These are phyloP conservation scores for Pascua sp. DNA, from an alignment of 1,284 basidiomycete species.

Conservation along the genomic window DNA sequence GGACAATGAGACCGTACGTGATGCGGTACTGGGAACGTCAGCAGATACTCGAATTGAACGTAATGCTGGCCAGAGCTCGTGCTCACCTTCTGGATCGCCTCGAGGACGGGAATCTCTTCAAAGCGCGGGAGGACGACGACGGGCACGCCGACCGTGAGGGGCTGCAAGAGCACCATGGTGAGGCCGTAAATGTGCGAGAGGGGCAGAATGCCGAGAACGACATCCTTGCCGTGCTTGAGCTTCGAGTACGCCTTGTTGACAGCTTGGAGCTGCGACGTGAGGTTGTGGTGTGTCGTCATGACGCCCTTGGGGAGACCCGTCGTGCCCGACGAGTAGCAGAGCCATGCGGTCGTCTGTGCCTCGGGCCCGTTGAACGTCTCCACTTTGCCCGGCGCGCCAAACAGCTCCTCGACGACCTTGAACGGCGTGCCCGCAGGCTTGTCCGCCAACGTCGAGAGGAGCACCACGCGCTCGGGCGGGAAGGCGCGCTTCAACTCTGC, in stretches of 20 bases:
- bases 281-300: slow-evolving; percentile 63
- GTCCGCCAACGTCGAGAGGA: slow-evolving; percentile 5
- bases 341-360: slow-evolving; percentile 17
- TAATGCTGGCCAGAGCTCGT: not conserved
- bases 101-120: slow-evolving; percentile 56
- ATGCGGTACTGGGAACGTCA: slow-evolving; percentile 56
- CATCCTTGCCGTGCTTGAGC: slow-evolving; percentile 9
- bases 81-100: slow-evolving; percentile 61
- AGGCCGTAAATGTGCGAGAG: slow-evolving; percentile 21
- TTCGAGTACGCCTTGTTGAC: slow-evolving; percentile 3
- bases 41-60: not conserved
- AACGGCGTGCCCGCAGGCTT: slow-evolving; percentile 8
- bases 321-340: slow-evolving; percentile 68
- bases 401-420: slow-evolving; percentile 10
- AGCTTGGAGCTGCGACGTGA: slow-evolving; percentile 47
- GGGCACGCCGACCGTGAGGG: slow-evolving; percentile 59
- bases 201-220: slow-evolving; percentile 13
- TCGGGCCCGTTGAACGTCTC: slow-evolving; percentile 12
- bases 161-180: slow-evolving; percentile 57
- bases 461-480: slow-evolving; percentile 7
- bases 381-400: slow-evolving; percentile 1
- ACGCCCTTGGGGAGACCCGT: slow-evolving; percentile 49
- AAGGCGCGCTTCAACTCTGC: slow-evolving; percentile 5
- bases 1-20: slow-evolving; percentile 67
- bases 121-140: slow-evolving; percentile 69